Base-by-base conservation (phyloP, 2,329 filamentous ascomycete species). In the Xylaria arbuscula region DNA sequence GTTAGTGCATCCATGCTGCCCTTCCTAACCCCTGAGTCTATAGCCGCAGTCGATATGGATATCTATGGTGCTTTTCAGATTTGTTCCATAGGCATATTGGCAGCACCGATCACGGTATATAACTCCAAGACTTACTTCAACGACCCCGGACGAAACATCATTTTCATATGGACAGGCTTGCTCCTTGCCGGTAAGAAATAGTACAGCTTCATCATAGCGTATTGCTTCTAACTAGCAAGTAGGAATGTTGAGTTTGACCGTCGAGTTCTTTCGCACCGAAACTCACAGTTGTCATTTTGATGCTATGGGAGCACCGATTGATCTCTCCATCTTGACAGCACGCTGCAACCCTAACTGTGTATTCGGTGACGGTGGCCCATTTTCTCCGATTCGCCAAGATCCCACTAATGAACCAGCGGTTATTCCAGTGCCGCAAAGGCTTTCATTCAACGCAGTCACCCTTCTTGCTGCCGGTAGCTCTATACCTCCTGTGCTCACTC, bases 61-160 rank as follows among this genome's bases (percentile, higher is more conserved):
- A 81, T 92, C 3, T 92, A 86, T 65, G 90, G 90, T 1, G 88
- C 89, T 9, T 90, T 92, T 69, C 90, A 92, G 71, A 76, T 91
- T 0, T 92, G 89, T 67, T 84, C 89, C 0, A 89, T 92, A 45
- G 89, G 88, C 13, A 88, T 91, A 17, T 72, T 92, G 3, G 87
- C 88, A 1, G 89, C 87, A 3, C 90, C 89, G 0, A 83, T 89
- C 0, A 90, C 89, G 0, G 88, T 89, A 24, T 83, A 85, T 69
- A 77, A 89, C 51, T 91, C 89, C 1, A 79, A 79, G 17, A 92
- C 89, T 0, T 92, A 92, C 74, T 91, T 90, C 75, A 83, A 88
- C 61, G 84, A 87, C 24, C 87, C 87, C 0, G 89, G 89, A 1
- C 83, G 89, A 42, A 90, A 91, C 70, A 85, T 87, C 53, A 90